Evolutionary conservation across 257 asterid genomes (phyloP), one percentile per base, ranked within the genome.

Genomic region (Gentiana straminea): DNA sequence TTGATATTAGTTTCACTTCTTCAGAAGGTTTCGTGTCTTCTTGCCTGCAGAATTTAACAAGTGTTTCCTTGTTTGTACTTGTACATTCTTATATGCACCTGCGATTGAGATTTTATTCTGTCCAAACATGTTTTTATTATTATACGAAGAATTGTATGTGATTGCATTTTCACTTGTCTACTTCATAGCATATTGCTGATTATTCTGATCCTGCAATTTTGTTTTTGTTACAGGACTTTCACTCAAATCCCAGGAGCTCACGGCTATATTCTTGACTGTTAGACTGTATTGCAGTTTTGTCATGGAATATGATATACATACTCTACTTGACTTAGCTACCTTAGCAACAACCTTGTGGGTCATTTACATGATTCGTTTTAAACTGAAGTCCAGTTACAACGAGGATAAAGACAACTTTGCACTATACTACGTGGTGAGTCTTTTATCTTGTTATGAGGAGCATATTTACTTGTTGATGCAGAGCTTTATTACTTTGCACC

Each of bases 231-330:
- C 70, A 72, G 77, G 77, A 13, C 68, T 72, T 51, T 72, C 77
- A 52, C 74, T 72, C 41, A 72, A 55, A 54, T 67, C 74, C 8
- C 74, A 72, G 61, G 77, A 72, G 47, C 63, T 72, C 41, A 68
- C 77, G 32, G 71, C 77, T 67, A 49, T 67, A 53, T 68, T 72
- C 63, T 68, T 67, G 63, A 64, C 61, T 33, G 77, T 64, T 37
- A 64, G 77, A 64, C 65, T 72, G 13, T 72, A 72, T 41, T 72
- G 77, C 68, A 72, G 74, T 58, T 33, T 67, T 4, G 70, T 72
- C 2, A 68, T 68, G 73, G 77, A 72, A 58, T 59, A 63, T 38
- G 74, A 72, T 45, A 67, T 72, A 10, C 74, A 72, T 46, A 72
- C 74, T 6, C 15, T 72, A 37, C 77, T 72, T 51, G 77, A 72